Conservation (phyloP, 2,329 filamentous ascomycete genomes). For the Aspergillus felis region DNA sequence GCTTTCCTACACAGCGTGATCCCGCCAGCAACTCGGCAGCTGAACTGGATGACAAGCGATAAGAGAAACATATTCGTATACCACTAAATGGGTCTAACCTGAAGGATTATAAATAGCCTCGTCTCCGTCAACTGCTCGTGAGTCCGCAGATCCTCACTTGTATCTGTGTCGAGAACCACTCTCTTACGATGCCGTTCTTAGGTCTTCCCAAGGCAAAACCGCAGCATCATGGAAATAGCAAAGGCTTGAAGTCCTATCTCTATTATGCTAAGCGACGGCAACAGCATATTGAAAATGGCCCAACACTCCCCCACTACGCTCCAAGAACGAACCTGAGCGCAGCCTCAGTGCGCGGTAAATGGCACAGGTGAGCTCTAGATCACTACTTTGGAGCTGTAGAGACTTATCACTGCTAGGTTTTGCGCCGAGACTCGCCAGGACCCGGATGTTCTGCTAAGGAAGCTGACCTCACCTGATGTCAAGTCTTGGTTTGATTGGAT, state of each 20-base stretch:
- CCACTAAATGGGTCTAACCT: no score
- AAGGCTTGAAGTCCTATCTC: conserved; percentile 9
- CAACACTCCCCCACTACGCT: conserved; percentile 10
- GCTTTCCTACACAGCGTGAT: no score
- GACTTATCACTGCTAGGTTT: conserved; percentile 8
- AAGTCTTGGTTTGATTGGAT: conserved; percentile 19
- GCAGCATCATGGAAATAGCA: conserved; percentile 1
- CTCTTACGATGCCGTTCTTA: conserved; percentile 5
- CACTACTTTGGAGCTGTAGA: not conserved
- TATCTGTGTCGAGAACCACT: no score
- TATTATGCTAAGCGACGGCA: conserved; percentile 12
- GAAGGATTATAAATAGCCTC: no score
- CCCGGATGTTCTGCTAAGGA: conserved; percentile 7
- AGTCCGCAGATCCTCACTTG: no score
- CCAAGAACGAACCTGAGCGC: conserved; percentile 12
- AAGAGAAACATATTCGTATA: no score
- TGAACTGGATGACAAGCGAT: no score
- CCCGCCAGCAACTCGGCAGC: no score
- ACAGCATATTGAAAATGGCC: conserved; percentile 7
- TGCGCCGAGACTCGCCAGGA: conserved; percentile 7
- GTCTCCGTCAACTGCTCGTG: no score
- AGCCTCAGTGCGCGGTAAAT: conserved; percentile 13
- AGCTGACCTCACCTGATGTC: conserved; percentile 10
- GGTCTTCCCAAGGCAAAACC: conserved; percentile 11
- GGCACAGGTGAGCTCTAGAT: conserved; percentile 6